These are phyloP conservation scores for Inga laurina DNA, from an alignment of 306 rosid species.

Conservation along the genomic window DNA sequence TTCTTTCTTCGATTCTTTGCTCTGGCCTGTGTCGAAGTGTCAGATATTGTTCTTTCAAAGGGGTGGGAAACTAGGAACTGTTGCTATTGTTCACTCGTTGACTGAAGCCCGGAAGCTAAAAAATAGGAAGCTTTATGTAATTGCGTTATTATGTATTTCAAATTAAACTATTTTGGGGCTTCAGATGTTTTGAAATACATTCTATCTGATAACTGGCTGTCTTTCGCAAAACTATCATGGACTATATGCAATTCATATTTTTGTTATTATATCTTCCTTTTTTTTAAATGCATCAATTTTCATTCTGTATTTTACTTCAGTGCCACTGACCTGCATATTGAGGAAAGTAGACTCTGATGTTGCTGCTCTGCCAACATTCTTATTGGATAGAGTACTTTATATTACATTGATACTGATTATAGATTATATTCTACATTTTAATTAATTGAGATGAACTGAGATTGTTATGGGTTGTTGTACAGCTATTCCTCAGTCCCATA, in stretches of 20 bases:
- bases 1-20: not conserved
- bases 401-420: not conserved
- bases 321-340: not conserved
- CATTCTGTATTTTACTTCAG: not conserved
- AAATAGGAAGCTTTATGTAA: not conserved
- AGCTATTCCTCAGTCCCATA: conserved; percentile 61
- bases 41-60: not conserved
- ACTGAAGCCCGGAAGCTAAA: not conserved
- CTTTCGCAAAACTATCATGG: not conserved
- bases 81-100: not conserved
- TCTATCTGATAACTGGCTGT: not conserved
- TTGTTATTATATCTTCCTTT: not conserved
- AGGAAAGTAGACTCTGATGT: not conserved
- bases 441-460: conserved; percentile 32
- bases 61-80: not conserved
- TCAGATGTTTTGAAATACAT: not conserved
- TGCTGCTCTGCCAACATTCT: not conserved
- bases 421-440: conserved; percentile 9
- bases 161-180: not conserved
- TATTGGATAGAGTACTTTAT: not conserved
- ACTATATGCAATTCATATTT: not conserved
- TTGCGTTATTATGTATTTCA: not conserved
- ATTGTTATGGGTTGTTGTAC: conserved; percentile 36
- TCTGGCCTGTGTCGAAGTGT: not conserved
- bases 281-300: not conserved